Base-by-base conservation (phyloP, 495 filamentous ascomycete genomes). In the Articulospora tetracladia region DNA sequence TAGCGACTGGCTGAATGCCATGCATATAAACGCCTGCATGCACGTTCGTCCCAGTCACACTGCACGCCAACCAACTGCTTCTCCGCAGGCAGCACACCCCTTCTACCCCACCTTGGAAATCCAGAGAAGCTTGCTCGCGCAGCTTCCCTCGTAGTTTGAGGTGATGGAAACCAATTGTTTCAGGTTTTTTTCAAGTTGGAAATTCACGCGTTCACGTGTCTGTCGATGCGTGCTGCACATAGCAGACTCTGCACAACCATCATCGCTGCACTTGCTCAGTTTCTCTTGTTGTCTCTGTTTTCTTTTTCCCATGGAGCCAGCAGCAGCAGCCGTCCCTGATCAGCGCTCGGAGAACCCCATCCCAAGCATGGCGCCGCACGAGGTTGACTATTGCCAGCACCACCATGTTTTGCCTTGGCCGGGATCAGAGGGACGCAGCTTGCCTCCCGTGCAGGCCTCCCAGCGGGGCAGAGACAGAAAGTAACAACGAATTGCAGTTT, bases 341-440 rank as follows among this genome's bases (percentile, higher is more conserved):
- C 23, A 30, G 39, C 39, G 28, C 13, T 2, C 24, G 46, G 25
- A 22, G 13, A 24, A 20, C 7, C 34, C 55, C 24, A 4, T 20
- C 25, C 12, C 22, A n/a, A n/a, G 22, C 19, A 25, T 50, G 12
- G 20, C 17, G 47, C 34, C 50, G 49, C 57, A 54, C 57, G 57
- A 60, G 57, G 57, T 52, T 52, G 56, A 59, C n/a, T 26, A 19
- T 55, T 55, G 53, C 53, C 53, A 55, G 32, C 53, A 41, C 28
- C 13, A 23, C 53, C 53, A 24, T 36, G 53, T 19, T 39, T 23
- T 36, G 12, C 53, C 28, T 19, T 22, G 28, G 28, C 11, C 53
- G 28, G 15, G 53, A 22, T 30, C 53, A 34, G 10, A 36, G 30
- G 15, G n/a, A 39, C 22, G 11, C 26, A 22, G 53, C 41, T 50